Base-by-base conservation (phyloP, 495 filamentous ascomycete genomes). In the Trichoderma asperelloides region DNA sequence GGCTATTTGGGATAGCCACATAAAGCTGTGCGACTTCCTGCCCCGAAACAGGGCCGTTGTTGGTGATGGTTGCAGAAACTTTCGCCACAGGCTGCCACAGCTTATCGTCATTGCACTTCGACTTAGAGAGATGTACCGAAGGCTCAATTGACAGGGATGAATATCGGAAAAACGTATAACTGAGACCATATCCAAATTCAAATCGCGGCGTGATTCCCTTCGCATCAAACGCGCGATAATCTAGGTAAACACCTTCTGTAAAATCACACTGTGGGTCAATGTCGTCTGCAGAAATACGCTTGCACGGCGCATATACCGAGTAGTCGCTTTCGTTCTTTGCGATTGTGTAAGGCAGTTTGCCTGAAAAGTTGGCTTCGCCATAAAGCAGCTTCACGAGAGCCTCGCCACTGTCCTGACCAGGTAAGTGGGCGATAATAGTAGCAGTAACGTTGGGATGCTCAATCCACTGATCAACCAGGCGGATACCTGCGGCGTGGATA, bases 311-410 rank as follows among this genome's bases (percentile, higher is more conserved):
- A 33, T 75, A 72, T 5, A 67, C 76, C n/a, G 79, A 79, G 71
- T 88, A 92, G 69, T 92, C 87, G 9, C 73, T 75, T 66, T 85
- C 86, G 62, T 86, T 83, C 30, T 80, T 78, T 5, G 87, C 87
- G n/a, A 92, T 84, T 0, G 86, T 90, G 69, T 91, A 93, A 0
- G 90, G 89, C 9, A 92, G 79, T 60, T 88, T 86, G 37, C 88
- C 90, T 0, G 82, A 86, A 0, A 84, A 85, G 45, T 82, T 85
- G 28, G 77, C 74, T 15, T 82, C 77, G 13, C 88, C 88, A 70
- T 87, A 89, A 1, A 91, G 76, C 1, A 91, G 71, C 8, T 82
- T 76, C 0, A 83, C 78, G 9, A 90, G 72, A 1, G 85, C 80
- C 40, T 79, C 78, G 0, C 88, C 87, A 11, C 79, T 80, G 65